Base-by-base conservation (phyloP, 2,329 filamentous ascomycete species). In the Macrophomina phaseolina region DNA sequence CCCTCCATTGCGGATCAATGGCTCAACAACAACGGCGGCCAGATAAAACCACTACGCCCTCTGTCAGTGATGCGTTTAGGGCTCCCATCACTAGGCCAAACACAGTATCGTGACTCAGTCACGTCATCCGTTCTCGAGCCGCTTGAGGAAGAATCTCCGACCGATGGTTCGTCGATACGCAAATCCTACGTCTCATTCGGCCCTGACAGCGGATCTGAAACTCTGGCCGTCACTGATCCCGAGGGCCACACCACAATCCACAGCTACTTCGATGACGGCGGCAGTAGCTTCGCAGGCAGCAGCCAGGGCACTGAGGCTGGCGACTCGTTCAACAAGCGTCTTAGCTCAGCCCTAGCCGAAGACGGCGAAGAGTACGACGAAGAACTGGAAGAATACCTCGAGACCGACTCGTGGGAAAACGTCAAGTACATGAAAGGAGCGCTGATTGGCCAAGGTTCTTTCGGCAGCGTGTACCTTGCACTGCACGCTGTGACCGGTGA, bases 381-480 rank as follows among this genome's bases (percentile, higher is more conserved):
- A 74, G 94, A 95, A 73, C 85, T 98, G 28, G 89, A 91, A 72
- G 94, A 94, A 75, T 97, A 97, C 84, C 85, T 98, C 48, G 89
- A 93, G 40, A 92, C 93, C 70, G 93, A 97, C 76, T 96, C 93
- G 8, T 98, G 95, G 89, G 94, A 96, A 70, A 94, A 97, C 69
- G 91, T 94, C 82, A 97, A 97, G 79, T 99, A 96, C 92, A 98
- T 99, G 93, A 97, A 98, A 83, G 95, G 95, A 75, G 94, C 94
- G 38, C 85, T 98, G 69, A 99, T 99, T 71, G 95, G 95, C 38
- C 93, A 97, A 80, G 95, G 95, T 69, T 97, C 94, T 4, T 99
- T 99, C 75, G 95, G 95, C 74, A 94, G 90, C 72, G 95, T 99
- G 64, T 99, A 96, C 80, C 86, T 99, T 58, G 95, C 95, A 32